These are phyloP conservation scores for Exserohilum turcica DNA, from an alignment of 2,329 filamentous ascomycete genomes.

Conservation along the genomic window DNA sequence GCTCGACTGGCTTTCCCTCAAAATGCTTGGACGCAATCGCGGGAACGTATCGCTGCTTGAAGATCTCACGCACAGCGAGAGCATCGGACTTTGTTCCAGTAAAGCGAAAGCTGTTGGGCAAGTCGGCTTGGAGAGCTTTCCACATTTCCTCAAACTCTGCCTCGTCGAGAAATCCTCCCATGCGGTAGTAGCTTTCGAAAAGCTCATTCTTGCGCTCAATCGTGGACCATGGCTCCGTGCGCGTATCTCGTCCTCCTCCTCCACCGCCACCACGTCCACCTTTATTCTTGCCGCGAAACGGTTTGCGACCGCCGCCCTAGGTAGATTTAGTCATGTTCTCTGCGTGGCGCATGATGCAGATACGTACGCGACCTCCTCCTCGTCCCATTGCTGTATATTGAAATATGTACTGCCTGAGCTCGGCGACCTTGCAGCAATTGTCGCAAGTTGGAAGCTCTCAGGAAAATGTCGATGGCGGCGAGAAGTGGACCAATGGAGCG, in stretches of 20 bases:
- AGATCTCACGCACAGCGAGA: slow-evolving; percentile 84
- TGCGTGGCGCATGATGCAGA: background rate
- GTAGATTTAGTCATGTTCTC: slow-evolving; percentile 16
- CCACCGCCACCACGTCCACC: slow-evolving; percentile 37
- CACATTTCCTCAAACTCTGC: slow-evolving; percentile 83
- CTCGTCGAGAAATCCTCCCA: slow-evolving; percentile 73
- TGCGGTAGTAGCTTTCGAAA: slow-evolving; percentile 81
- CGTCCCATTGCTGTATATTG: slow-evolving; percentile 33
- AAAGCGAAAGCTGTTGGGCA: slow-evolving; percentile 98
- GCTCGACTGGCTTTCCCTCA: slow-evolving; percentile 80
- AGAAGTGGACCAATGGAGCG: slow-evolving; percentile 14
- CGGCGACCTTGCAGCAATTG: slow-evolving; percentile 20
- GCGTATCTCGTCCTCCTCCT: slow-evolving; percentile 35
- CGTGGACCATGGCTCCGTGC: slow-evolving; percentile 53
- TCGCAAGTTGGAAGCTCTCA: slow-evolving; percentile 29
- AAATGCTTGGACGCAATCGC: slow-evolving; percentile 83
- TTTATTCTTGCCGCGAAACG: slow-evolving; percentile 38
- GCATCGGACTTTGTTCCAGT: slow-evolving; percentile 95
- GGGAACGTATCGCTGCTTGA: slow-evolving; percentile 87
- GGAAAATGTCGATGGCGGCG: slow-evolving; percentile 35
- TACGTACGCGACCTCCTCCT: slow-evolving; percentile 36
- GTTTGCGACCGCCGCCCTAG: slow-evolving; percentile 39
- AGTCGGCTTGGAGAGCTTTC: slow-evolving; percentile 77
- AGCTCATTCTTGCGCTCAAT: slow-evolving; percentile 80
- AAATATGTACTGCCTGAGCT: slow-evolving; percentile 5